Evolutionary conservation across 345 rosid genomes (phyloP).

Genomic region (Abelmoschus esculentus): DNA sequence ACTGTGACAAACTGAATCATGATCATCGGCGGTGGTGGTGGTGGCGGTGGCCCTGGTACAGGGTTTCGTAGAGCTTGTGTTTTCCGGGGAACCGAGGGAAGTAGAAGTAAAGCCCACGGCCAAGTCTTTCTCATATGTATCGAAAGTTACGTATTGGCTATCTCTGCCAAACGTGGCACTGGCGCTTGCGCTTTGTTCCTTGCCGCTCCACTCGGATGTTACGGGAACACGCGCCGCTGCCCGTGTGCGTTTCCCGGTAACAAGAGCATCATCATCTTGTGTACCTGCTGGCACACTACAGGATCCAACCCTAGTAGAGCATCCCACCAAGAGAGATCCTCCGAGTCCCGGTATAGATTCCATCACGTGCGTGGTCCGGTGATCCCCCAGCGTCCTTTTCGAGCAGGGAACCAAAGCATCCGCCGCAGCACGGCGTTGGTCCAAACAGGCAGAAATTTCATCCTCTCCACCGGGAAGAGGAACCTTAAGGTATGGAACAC

Average conservation of each 20-base stretch:
- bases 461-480: conserved; percentile 4
- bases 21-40: conserved; percentile 37
- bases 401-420: conserved; percentile 85
- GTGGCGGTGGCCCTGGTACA: conserved; percentile 28
- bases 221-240: conserved; percentile 29
- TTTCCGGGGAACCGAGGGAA: conserved; percentile 48
- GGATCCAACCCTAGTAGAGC: conserved; percentile 55
- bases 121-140: conserved; percentile 41
- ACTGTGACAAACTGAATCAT: conserved; percentile 69
- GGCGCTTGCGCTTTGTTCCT: conserved; percentile 48
- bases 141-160: conserved; percentile 40
- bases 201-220: conserved; percentile 56
- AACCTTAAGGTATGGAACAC: conserved; percentile 18
- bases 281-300: conserved; percentile 33
- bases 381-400: conserved; percentile 20
- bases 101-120: conserved; percentile 48
- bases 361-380: conserved; percentile 13
- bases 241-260: conserved; percentile 22
- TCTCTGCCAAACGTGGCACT: conserved; percentile 51
- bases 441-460: conserved; percentile 51
- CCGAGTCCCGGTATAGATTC: conserved; percentile 13
- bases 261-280: conserved; percentile 12
- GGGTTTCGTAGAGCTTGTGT: conserved; percentile 32
- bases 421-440: conserved; percentile 25
- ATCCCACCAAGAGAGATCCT: conserved; percentile 27